Evolutionary conservation across 306 rosid species (phyloP), one percentile per base, ranked within the genome.

Genomic region (Begonia masoniana): DNA sequence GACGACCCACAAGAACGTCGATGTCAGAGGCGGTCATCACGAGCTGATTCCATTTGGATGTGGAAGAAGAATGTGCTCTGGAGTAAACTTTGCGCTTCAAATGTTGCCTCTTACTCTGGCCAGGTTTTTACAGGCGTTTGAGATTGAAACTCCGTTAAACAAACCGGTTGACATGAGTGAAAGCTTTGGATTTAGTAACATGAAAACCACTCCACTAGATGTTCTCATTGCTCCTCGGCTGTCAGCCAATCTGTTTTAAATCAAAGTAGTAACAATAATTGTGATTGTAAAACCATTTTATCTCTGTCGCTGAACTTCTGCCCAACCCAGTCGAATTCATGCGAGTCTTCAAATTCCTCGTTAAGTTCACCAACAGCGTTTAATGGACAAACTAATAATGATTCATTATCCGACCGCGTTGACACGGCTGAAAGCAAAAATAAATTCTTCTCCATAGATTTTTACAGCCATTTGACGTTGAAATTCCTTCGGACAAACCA

Each of bases 31-130:
- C 13, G 62, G 64, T 7, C 60, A 71, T 49, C 78, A 67, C 19
- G 79, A 73, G 63, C 56, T 80, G 0, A 57, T 76, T 15, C 94
- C 88, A 0, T 78, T 84, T 55, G 85, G 85, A 0, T 26, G 68
- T 7, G 94, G 94, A 10, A 68, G 94, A 68, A 78, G 94, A 61
- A 6, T 47, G 0, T 80, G 88, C 17, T 85, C 88, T 9, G 85
- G 81, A 8, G 43, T 62, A 0, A 39, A 52, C 2, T 59, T 73
- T 26, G 77, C 63, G 4, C 66, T 84, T 47, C 74, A 73, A 24
- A 59, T 76, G 73, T 56, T 66, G 13, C 46, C 47, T 0, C 61
- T 80, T 12, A 58, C 72, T 1, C 10, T 78, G 7, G 88, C 81
- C 13, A 14, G 64, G 48, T 58, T 78, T 13, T 45, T 80, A 21